These are phyloP conservation scores for Rhizopogon vinicolor DNA, from an alignment of 768 basidiomycete species.

Conservation along the genomic window DNA sequence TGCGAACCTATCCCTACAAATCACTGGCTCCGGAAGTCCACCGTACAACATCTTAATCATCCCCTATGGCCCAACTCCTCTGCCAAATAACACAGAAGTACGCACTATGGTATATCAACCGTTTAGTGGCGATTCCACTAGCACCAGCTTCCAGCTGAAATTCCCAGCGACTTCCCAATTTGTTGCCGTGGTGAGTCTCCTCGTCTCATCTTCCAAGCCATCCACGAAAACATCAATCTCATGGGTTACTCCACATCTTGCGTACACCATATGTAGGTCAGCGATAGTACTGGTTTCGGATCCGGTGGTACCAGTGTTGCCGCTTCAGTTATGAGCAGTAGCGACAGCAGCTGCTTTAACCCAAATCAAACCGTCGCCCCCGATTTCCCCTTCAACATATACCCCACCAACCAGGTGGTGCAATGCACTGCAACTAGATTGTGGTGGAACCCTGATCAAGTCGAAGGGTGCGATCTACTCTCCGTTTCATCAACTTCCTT, in stretches of 20 bases:
- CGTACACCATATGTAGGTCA: slow-evolving; percentile 36
- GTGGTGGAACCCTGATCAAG: slow-evolving; percentile 53
- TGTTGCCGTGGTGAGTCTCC: slow-evolving; percentile 65
- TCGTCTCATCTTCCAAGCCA: background rate
- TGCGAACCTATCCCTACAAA: slow-evolving; percentile 51
- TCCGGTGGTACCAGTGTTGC: slow-evolving; percentile 72
- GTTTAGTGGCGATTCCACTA: slow-evolving; percentile 39
- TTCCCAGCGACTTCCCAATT: slow-evolving; percentile 70
- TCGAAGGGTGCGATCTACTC: slow-evolving; percentile 44
- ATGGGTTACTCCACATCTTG: background rate
- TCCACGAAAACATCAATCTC: background rate
- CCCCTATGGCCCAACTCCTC: slow-evolving; percentile 60
- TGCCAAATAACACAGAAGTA: slow-evolving; percentile 59
- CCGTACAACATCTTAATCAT: slow-evolving; percentile 67
- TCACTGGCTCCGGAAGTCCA: slow-evolving; percentile 57
- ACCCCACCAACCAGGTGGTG: slow-evolving; percentile 58
- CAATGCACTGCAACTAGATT: slow-evolving; percentile 62
- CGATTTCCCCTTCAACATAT: slow-evolving; percentile 54
- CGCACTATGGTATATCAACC: slow-evolving; percentile 52
- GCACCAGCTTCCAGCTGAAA: slow-evolving; percentile 50
- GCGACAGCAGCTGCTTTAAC: slow-evolving; percentile 59
- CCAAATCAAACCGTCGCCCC: slow-evolving; percentile 41
- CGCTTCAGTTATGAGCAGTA: slow-evolving; percentile 47
- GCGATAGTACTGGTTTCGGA: slow-evolving; percentile 58
- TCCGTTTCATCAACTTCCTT: background rate